Conservation (phyloP, 495 filamentous ascomycete species). For the Daldinia vernicosa region DNA sequence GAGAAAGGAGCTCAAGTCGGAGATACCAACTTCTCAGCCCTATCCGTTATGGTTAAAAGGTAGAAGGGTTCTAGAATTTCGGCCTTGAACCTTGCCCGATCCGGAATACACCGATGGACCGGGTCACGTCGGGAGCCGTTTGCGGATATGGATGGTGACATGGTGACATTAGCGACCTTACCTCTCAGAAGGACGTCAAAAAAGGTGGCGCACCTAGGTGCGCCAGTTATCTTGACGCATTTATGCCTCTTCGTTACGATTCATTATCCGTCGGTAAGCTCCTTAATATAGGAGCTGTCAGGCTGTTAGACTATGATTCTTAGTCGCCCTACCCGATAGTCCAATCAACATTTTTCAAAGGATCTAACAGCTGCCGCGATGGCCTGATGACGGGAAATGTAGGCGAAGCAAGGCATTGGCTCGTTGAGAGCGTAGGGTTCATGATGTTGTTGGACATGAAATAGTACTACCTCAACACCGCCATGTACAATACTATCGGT, state of each 20-base stretch:
- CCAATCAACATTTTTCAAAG: conserved; percentile 5
- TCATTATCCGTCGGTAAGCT: conserved; percentile 10
- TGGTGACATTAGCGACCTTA: conserved; percentile 11
- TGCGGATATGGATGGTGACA: conserved; percentile 1
- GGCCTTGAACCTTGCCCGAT: conserved; percentile 18
- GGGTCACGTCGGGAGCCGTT: conserved; percentile 27
- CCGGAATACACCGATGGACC: conserved; percentile 35
- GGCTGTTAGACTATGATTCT: conserved; percentile 8
- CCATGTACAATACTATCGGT: conserved; percentile 15
- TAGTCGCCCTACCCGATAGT: conserved; percentile 12
- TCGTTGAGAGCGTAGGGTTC: conserved; percentile 1
- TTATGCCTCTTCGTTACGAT: background rate
- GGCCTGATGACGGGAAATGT: conserved; percentile 12
- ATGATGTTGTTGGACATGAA: conserved; percentile 18
- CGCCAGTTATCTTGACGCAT: no score
- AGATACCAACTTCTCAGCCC: conserved; percentile 7
- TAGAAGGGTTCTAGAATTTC: conserved; percentile 16
- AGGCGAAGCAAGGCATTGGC: conserved; percentile 8
- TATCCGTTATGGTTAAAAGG: conserved; percentile 11
- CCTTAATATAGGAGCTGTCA: conserved; percentile 6
- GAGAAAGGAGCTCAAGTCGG: conserved; percentile 1
- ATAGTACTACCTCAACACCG: conserved; percentile 15
- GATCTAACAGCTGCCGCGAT: conserved; percentile 2
- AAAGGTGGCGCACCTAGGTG: no score
- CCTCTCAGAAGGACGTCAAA: no score